Base-by-base conservation (phyloP, 164 flowering plant species). In the Vitis rupestris region DNA sequence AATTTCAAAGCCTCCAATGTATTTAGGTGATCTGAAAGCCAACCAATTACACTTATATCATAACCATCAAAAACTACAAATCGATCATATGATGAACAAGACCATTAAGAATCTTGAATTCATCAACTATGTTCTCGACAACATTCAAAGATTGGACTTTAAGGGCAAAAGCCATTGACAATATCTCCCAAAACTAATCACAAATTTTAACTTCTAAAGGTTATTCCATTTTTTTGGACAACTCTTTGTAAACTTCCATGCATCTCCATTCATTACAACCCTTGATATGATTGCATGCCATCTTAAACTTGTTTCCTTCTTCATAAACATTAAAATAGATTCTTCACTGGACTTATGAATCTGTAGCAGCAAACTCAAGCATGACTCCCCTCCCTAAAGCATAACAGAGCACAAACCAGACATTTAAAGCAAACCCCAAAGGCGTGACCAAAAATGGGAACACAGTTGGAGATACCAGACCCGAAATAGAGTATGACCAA, bases 1-100 rank as follows among this genome's bases (percentile, higher is more conserved):
- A 94, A 55, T 49, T 76, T 72, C 70, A 81, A 31, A 27, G 97
- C 98, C 66, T 82, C 74, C 55, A 79, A 4, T 58, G 88, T 62
- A 7, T 90, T 84, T 19, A 90, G 95, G 76, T 94, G 97, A 73
- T 83, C 87, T 66, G 76, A 54, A 63, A 97, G 91, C 97, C 98
- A 92, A 59, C 97, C 97, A 59, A 94, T 86, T 44, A 90, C 91
- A 76, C 97, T 94, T 50, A 92, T 83, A 71, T 94, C 98, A 77
- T 92, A 94, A 14, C 87, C 97, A 76, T 94, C 97, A 15, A 94
- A 87, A n/a, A 94, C 85, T 19, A 94, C 88, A 76, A 92, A 81
- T 78, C 95, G 66, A 95, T 85, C 93, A 92, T 79, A 79, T 95
- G 97, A 78, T 90, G 82, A 1, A 85, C 82, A 2, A 85, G 89